These are phyloP conservation scores for Myxozyma sirexii DNA, from an alignment of 805 yeast genomes.

Conservation along the genomic window DNA sequence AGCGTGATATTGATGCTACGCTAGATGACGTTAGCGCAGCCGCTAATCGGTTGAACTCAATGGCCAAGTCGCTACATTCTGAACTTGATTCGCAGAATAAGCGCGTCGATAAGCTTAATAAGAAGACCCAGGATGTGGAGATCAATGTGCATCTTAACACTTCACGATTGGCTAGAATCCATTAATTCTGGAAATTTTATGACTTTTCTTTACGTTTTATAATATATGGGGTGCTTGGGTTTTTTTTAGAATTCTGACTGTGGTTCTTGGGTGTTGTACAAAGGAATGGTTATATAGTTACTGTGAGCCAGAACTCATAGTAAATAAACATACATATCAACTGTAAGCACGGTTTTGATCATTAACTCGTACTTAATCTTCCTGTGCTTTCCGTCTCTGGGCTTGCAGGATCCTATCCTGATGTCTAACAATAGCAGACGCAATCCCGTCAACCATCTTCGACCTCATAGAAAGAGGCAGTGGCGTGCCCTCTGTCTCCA, in stretches of 20 bases:
- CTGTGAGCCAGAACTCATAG: too few relatives aligned
- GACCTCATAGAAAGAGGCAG: slow-evolving; percentile 5
- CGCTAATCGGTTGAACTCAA: slow-evolving; percentile 67
- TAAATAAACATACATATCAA: too few relatives aligned
- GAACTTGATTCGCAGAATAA: slow-evolving; percentile 80
- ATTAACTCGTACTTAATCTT: too few relatives aligned
- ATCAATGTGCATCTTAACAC: slow-evolving; percentile 79
- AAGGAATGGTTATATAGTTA: too few relatives aligned
- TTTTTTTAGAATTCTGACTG: too few relatives aligned
- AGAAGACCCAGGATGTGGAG: slow-evolving; percentile 82
- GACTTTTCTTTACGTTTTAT: slow-evolving; percentile 2
- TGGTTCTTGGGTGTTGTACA: too few relatives aligned
- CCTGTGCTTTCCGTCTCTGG: neutral
- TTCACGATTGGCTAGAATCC: slow-evolving; percentile 61
- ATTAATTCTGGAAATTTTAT: slow-evolving; percentile 43
- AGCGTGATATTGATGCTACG: slow-evolving; percentile 80
- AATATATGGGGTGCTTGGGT: neutral
- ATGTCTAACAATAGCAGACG: slow-evolving; percentile 25
- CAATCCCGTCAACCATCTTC: slow-evolving; percentile 27
- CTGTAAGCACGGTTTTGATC: too few relatives aligned
- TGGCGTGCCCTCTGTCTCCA: slow-evolving; percentile 18
- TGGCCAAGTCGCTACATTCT: slow-evolving; percentile 71
- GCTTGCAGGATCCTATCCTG: slow-evolving; percentile 16
- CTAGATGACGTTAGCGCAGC: slow-evolving; percentile 73
- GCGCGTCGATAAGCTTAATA: slow-evolving; percentile 74